These are phyloP conservation scores for Plasmodium gonderi DNA, from an alignment of 169 alveolate species.

Conservation along the genomic window DNA sequence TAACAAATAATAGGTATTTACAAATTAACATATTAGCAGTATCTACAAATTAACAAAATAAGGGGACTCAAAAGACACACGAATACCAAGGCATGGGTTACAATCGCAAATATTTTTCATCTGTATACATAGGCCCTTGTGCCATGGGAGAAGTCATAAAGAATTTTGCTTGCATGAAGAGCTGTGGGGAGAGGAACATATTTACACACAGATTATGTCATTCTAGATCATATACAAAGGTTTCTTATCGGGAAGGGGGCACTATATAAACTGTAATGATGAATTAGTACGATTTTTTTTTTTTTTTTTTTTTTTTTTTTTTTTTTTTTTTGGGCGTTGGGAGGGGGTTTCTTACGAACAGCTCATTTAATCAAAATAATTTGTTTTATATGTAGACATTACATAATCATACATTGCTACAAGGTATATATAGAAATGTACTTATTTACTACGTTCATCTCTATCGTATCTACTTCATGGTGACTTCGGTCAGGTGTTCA, in stretches of 20 bases:
- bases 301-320: no score
- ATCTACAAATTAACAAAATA: constrained; percentile 1
- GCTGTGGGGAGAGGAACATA: not conserved
- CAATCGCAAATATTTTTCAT: not conserved
- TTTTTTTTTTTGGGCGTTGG: no score
- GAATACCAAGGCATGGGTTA: not conserved
- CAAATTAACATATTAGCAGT: not conserved
- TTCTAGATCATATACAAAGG: no score
- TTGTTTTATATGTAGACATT: not conserved
- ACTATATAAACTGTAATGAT: not conserved
- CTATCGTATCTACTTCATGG: not conserved
- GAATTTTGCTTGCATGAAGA: constrained; percentile 8
- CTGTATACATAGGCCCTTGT: not conserved
- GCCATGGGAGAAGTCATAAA: not conserved
- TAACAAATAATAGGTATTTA: not conserved
- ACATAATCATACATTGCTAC: not conserved
- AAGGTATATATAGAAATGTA: not conserved
- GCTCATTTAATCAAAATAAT: not conserved
- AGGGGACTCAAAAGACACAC: not conserved
- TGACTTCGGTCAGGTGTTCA: not conserved
- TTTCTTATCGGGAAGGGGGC: not conserved
- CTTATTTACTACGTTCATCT: not conserved
- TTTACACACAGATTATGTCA: not conserved
- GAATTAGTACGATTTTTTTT: no score
- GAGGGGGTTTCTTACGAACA: not conserved